These are phyloP conservation scores for Inga laurina DNA, from an alignment of 306 rosid species.

Conservation along the genomic window DNA sequence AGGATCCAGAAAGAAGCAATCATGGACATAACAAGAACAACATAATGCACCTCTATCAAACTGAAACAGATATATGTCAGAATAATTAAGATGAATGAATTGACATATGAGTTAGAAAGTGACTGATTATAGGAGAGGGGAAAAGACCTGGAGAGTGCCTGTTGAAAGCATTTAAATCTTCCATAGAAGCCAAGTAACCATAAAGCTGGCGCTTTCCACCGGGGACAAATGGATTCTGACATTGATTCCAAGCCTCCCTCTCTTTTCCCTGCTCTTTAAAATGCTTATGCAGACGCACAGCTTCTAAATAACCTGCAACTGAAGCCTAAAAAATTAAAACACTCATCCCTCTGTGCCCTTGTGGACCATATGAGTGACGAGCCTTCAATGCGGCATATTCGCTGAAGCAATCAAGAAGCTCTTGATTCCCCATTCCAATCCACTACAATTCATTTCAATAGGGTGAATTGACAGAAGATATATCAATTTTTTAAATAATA, in stretches of 20 bases:
- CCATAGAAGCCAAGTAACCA: constrained; percentile 48
- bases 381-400: constrained; percentile 51
- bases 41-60: background rate
- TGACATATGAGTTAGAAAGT: background rate
- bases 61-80: background rate
- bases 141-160: constrained; percentile 34
- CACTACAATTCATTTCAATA: constrained; percentile 43
- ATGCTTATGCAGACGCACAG: constrained; percentile 47
- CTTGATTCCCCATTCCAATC: constrained; percentile 59
- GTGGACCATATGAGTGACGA: constrained; percentile 53
- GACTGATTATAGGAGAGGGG: background rate
- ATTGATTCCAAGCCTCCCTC: constrained; percentile 47
- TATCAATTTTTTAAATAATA: background rate
- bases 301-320: constrained; percentile 46
- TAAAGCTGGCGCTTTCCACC: constrained; percentile 54
- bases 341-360: constrained; percentile 53
- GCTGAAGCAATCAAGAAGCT: constrained; percentile 49
- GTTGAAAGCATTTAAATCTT: constrained; percentile 49
- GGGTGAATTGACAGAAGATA: constrained; percentile 16
- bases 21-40: background rate
- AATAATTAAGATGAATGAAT: constrained; percentile 11
- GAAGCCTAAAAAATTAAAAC: constrained; percentile 44
- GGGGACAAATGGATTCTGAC: constrained; percentile 33
- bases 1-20: background rate
- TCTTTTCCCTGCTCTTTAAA: constrained; percentile 50